phyloP scores from a whole-genome alignment of 306 rosid species.

The Medicago ruthenica region DNA sequence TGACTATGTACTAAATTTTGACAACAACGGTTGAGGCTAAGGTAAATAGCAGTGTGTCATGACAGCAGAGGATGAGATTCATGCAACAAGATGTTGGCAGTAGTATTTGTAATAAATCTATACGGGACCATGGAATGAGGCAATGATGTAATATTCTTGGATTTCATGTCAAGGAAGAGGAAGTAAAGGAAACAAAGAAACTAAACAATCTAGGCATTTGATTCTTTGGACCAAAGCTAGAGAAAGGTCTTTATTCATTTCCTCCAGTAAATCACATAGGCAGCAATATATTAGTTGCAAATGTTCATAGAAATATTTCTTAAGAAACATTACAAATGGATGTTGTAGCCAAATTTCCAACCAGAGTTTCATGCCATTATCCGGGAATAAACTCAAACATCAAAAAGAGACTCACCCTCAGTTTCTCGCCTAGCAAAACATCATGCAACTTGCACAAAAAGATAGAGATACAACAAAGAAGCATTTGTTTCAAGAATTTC shows the following conservation, averaged over 20 bases:
- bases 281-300: constrained; percentile 30
- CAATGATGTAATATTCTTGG: constrained; percentile 53
- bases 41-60: background rate
- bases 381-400: constrained; percentile 31
- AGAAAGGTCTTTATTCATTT: constrained; percentile 53
- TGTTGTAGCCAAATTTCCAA: constrained; percentile 38
- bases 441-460: constrained; percentile 43
- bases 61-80: background rate
- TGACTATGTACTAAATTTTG: background rate
- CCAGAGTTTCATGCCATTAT: constrained; percentile 33
- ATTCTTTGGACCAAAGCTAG: constrained; percentile 49
- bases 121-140: constrained; percentile 14
- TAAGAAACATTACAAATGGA: constrained; percentile 45
- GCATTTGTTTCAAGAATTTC: constrained; percentile 31
- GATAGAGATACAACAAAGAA: constrained; percentile 20
- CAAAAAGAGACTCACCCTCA: constrained; percentile 18
- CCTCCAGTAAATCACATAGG: constrained; percentile 35
- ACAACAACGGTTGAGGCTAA: background rate
- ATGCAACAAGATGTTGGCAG: background rate
- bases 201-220: constrained; percentile 39
- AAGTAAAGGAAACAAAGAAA: constrained; percentile 28
- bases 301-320: background rate
- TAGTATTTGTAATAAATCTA: background rate
- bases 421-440: constrained; percentile 31
- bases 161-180: constrained; percentile 56